A percentile compares a stretch with the other conserved stretches of the same genome.
phyloP scores from a whole-genome alignment of 345 rosid species.

The Citrus trifoliata region DNA sequence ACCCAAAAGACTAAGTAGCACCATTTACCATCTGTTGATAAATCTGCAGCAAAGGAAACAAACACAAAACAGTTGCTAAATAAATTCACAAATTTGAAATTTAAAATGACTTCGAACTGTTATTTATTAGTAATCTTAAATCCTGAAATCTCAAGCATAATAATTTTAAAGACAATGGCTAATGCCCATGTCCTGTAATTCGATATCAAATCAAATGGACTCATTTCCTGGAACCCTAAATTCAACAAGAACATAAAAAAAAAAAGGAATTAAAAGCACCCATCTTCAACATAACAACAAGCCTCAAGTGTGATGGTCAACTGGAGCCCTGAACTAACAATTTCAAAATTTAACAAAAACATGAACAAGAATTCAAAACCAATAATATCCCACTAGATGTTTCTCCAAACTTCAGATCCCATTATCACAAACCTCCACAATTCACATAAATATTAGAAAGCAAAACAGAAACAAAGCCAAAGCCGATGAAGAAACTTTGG shows the following conservation, averaged over 20 bases:
- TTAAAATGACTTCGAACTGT: background rate
- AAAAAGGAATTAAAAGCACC: background rate
- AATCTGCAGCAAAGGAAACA: constrained; percentile 32
- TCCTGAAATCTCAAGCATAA: background rate
- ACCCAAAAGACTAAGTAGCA: constrained; percentile 69
- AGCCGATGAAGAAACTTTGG: background rate
- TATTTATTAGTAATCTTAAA: background rate
- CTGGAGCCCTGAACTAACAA: background rate
- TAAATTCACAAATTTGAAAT: background rate
- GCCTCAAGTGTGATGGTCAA: background rate
- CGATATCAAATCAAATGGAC: background rate
- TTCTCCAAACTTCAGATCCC: constrained; percentile 6
- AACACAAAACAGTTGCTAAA: background rate
- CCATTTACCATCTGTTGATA: constrained; percentile 72
- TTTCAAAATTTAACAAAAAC: constrained; percentile 5
- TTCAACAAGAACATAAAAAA: background rate
- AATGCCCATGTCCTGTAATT: background rate
- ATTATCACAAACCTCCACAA: background rate
- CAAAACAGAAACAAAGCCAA: background rate
- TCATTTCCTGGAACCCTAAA: background rate
- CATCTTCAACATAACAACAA: background rate
- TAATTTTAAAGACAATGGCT: background rate
- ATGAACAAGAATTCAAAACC: background rate
- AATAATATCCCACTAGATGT: background rate
- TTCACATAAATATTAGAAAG: background rate